These are phyloP conservation scores for Cavenderia fasciculata DNA, from an alignment of 78 protist genomes.

Conservation along the genomic window DNA sequence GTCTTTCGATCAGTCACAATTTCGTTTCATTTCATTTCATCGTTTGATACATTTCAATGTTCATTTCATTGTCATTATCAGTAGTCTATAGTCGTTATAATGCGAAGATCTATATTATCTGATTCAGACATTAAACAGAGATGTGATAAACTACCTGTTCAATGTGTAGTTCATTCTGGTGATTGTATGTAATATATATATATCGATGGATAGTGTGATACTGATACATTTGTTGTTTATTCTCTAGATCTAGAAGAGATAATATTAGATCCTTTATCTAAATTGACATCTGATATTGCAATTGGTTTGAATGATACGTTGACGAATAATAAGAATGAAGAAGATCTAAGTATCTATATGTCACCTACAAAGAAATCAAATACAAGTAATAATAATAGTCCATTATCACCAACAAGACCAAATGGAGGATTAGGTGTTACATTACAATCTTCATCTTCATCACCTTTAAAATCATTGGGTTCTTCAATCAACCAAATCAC, in stretches of 20 bases:
- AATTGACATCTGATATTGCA: background rate
- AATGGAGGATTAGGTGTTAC: background rate
- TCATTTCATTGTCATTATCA: too few relatives aligned
- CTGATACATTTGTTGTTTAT: too few relatives aligned
- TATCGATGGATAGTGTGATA: too few relatives aligned
- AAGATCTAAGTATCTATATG: background rate
- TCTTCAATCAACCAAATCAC: background rate
- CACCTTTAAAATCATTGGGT: conserved; percentile 15
- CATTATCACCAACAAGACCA: background rate
- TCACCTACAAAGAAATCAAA: background rate
- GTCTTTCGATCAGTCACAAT: too few relatives aligned
- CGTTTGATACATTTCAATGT: too few relatives aligned
- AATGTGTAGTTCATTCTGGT: too few relatives aligned
- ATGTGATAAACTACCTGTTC: too few relatives aligned
- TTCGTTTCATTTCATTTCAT: too few relatives aligned
- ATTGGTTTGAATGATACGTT: background rate
- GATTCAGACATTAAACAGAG: too few relatives aligned
- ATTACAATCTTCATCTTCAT: background rate
- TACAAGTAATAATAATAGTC: background rate
- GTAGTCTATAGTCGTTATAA: too few relatives aligned
- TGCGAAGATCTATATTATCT: too few relatives aligned
- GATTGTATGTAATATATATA: too few relatives aligned
- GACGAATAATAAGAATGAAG: background rate
- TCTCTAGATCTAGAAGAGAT: conserved; percentile 55
- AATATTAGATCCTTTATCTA: conserved; percentile 54